A percentile compares a stretch with the other conserved stretches of the same genome.
These are phyloP conservation scores for Kwoniella dejecticola DNA, from an alignment of 768 basidiomycete genomes.

Conservation along the genomic window DNA sequence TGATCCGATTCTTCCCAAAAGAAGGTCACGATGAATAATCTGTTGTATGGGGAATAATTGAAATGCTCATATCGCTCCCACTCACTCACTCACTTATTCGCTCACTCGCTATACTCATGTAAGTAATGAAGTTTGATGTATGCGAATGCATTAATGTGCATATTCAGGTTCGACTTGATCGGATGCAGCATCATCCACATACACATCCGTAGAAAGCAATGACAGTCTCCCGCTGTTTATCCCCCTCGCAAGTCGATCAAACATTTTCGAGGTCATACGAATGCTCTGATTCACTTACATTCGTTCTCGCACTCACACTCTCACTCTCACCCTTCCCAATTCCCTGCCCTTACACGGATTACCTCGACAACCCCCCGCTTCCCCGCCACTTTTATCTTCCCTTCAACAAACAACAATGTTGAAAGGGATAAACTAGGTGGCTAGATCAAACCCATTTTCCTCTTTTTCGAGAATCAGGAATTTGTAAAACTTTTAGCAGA, in stretches of 20 bases:
- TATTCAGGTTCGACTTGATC: too few relatives aligned
- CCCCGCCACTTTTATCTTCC: slow-evolving; percentile 46
- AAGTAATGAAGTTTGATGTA: too few relatives aligned
- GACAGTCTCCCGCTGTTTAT: too few relatives aligned
- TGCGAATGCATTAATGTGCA: too few relatives aligned
- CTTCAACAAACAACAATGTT: slow-evolving; percentile 28
- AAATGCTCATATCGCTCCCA: slow-evolving; percentile 20
- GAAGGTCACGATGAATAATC: slow-evolving; percentile 9
- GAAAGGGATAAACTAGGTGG: slow-evolving; percentile 49
- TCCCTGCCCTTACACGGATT: neutral
- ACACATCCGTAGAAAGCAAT: too few relatives aligned
- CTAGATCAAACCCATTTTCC: slow-evolving; percentile 25
- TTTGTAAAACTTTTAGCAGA: slow-evolving; percentile 12
- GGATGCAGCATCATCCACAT: too few relatives aligned
- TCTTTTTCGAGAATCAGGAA: slow-evolving; percentile 11
- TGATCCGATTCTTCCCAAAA: neutral
- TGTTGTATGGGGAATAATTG: slow-evolving; percentile 40
- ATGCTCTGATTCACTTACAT: neutral
- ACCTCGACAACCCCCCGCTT: neutral
- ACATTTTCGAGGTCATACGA: too few relatives aligned
- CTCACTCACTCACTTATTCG: neutral
- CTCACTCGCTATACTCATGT: neutral
- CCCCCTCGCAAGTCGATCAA: too few relatives aligned
- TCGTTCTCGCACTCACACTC: too few relatives aligned
- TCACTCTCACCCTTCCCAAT: neutral